Conservation (phyloP, 2,329 filamentous ascomycete species). For the Ceratocystis alfenasii region DNA sequence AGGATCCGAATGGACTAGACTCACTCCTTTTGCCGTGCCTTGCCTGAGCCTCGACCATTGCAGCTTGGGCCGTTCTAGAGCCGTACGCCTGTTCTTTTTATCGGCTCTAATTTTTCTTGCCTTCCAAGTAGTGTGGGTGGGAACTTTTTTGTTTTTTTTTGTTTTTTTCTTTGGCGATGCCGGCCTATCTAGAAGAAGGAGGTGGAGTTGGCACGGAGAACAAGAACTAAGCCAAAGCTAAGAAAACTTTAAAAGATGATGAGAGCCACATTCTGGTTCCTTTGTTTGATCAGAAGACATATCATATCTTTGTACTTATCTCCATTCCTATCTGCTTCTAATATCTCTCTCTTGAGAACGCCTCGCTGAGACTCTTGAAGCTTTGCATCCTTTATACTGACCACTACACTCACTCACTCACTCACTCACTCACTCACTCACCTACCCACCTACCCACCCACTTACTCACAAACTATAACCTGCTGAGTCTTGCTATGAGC, state of each 20-base stretch:
- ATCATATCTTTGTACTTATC: neutral
- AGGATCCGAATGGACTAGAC: conserved; percentile 5
- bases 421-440: too few relatives aligned
- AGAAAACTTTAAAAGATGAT: conserved; percentile 2
- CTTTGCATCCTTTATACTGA: neutral
- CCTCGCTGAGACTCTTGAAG: neutral
- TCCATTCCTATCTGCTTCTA: neutral
- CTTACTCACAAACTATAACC: neutral
- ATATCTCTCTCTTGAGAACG: neutral
- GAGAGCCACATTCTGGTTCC: neutral
- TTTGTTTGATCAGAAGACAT: neutral
- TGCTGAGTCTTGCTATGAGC: conserved; percentile 8
- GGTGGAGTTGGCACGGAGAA: neutral
- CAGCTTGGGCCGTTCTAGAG: conserved; percentile 8
- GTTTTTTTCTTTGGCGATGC: neutral
- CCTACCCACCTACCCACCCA: too few relatives aligned
- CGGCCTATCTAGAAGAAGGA: neutral
- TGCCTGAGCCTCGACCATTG: conserved; percentile 8
- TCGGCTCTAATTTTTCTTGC: conserved; percentile 7
- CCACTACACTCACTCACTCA: neutral
- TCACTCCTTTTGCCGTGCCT: conserved; percentile 8
- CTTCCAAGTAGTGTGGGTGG: neutral
- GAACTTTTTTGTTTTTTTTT: neutral
- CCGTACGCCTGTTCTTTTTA: conserved; percentile 9
- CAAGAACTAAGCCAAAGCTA: neutral